A percentile compares a stretch with the other conserved stretches of the same genome.
Conservation (phyloP, 257 asterid species). For the Anisodus tanguticus region DNA sequence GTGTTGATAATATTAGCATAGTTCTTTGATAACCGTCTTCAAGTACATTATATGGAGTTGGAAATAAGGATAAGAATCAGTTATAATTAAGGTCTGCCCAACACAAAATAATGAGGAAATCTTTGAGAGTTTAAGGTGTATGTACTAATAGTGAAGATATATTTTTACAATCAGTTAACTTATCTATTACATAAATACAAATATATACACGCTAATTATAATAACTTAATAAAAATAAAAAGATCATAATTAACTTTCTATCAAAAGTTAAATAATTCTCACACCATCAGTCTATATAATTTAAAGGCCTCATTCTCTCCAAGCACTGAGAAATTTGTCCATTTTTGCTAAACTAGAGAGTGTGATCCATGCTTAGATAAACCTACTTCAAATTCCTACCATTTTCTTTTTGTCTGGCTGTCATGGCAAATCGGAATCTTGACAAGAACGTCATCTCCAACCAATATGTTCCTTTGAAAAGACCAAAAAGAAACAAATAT, state of each 20-base stretch:
- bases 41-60: too few relatives aligned
- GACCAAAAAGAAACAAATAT: conserved; percentile 46
- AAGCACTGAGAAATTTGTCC: neutral
- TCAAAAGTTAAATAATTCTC: neutral
- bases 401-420: too few relatives aligned
- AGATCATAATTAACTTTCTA: neutral
- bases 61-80: too few relatives aligned
- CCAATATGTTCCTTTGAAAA: neutral
- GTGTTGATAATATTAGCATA: too few relatives aligned
- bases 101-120: neutral
- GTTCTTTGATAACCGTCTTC: too few relatives aligned
- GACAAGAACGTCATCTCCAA: too few relatives aligned
- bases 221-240: neutral
- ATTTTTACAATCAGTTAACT: neutral
- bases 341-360: neutral
- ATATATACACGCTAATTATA: neutral
- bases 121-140: neutral
- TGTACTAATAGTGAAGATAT: neutral
- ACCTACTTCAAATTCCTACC: too few relatives aligned
- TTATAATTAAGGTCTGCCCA: too few relatives aligned
- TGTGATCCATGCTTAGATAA: neutral
- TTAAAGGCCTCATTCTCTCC: neutral
- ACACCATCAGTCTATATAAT: neutral
- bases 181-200: neutral
- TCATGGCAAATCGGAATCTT: too few relatives aligned